These are phyloP conservation scores for Lasiodiplodia gonubiensis DNA, from an alignment of 2,329 filamentous ascomycete genomes.

Conservation along the genomic window DNA sequence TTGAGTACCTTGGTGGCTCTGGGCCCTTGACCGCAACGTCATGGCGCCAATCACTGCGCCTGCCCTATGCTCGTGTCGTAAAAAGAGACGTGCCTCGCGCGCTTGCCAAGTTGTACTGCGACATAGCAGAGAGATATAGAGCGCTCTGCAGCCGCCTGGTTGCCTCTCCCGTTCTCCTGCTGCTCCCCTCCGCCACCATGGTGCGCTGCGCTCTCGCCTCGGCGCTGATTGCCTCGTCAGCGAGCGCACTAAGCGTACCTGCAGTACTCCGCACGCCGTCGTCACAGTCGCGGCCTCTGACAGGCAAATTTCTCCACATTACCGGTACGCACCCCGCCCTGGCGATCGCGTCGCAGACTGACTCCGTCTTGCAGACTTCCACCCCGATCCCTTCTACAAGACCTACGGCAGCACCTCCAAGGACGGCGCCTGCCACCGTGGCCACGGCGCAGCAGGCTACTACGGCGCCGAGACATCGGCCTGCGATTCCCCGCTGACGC, in stretches of 20 bases:
- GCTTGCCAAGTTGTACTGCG: slow-evolving; percentile 20
- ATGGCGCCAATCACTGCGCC: slow-evolving; percentile 15
- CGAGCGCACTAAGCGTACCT: slow-evolving; percentile 16
- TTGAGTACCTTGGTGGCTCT: slow-evolving; percentile 24
- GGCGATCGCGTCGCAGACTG: slow-evolving; percentile 1
- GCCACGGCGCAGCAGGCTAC: slow-evolving; percentile 74
- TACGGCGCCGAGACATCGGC: slow-evolving; percentile 87
- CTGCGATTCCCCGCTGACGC: slow-evolving; percentile 81
- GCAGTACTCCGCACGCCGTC: slow-evolving; percentile 11
- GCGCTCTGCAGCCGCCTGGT: slow-evolving; percentile 5
- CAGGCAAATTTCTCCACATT: slow-evolving; percentile 82
- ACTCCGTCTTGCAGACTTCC: slow-evolving; percentile 70
- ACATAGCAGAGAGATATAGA: slow-evolving; percentile 10
- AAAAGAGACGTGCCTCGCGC: slow-evolving; percentile 19
- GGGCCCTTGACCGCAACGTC: slow-evolving; percentile 15
- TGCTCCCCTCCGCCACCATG: slow-evolving; percentile 34
- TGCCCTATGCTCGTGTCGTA: slow-evolving; percentile 24
- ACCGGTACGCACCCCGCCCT: slow-evolving; percentile 67
- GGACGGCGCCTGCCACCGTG: slow-evolving; percentile 77
- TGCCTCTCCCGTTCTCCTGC: neutral
- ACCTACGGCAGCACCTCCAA: slow-evolving; percentile 73
- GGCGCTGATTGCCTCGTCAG: slow-evolving; percentile 31
- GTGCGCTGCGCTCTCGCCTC: slow-evolving; percentile 38
- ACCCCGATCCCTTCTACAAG: slow-evolving; percentile 89
- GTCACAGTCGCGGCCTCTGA: slow-evolving; percentile 30